A percentile compares a stretch with the other conserved stretches of the same genome.
phyloP scores from a whole-genome alignment of 2,329 filamentous ascomycete genomes.

The Pseudogymnoascus sp. region DNA sequence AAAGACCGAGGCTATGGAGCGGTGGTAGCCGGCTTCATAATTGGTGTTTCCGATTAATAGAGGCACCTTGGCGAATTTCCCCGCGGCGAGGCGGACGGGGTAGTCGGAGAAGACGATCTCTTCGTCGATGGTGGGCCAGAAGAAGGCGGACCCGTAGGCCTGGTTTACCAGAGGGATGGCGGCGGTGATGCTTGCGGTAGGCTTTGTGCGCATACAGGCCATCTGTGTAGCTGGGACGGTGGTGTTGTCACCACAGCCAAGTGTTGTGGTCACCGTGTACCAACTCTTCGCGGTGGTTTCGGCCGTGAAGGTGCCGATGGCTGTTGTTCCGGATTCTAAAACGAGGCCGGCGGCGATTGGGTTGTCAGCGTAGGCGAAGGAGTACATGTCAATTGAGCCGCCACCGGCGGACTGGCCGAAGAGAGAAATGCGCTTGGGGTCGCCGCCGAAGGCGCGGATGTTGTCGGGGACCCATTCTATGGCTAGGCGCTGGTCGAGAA shows the following conservation, averaged over 20 bases:
- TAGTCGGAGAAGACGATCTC: slow-evolving; percentile 13
- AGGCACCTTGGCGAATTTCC: slow-evolving; percentile 11
- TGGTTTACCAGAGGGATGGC: slow-evolving; percentile 7
- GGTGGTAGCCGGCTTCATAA: slow-evolving; percentile 10
- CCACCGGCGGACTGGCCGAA: slow-evolving; percentile 30
- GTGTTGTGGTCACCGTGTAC: slow-evolving; percentile 8
- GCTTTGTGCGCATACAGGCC: slow-evolving; percentile 11
- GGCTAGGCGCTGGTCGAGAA: slow-evolving; percentile 51
- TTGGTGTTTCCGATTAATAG: slow-evolving; percentile 14
- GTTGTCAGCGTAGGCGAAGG: slow-evolving; percentile 26
- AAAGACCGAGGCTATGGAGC: background rate
- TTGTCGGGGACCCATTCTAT: slow-evolving; percentile 52
- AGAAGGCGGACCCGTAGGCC: background rate
- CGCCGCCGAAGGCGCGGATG: slow-evolving; percentile 50
- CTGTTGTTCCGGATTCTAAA: slow-evolving; percentile 17
- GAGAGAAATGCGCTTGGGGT: slow-evolving; percentile 32
- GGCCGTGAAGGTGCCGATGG: background rate
- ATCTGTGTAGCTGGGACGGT: slow-evolving; percentile 9
- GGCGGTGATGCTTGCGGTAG: slow-evolving; percentile 8
- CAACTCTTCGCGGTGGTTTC: slow-evolving; percentile 14
- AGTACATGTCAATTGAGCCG: slow-evolving; percentile 40
- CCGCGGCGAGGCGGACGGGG: background rate
- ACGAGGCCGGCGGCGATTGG: slow-evolving; percentile 25
- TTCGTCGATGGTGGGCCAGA: slow-evolving; percentile 10
- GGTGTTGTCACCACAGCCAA: slow-evolving; percentile 6